Evolutionary conservation across 345 rosid species (phyloP), one percentile per base, ranked within the genome.

Genomic region (Eutrema yunnanense): DNA sequence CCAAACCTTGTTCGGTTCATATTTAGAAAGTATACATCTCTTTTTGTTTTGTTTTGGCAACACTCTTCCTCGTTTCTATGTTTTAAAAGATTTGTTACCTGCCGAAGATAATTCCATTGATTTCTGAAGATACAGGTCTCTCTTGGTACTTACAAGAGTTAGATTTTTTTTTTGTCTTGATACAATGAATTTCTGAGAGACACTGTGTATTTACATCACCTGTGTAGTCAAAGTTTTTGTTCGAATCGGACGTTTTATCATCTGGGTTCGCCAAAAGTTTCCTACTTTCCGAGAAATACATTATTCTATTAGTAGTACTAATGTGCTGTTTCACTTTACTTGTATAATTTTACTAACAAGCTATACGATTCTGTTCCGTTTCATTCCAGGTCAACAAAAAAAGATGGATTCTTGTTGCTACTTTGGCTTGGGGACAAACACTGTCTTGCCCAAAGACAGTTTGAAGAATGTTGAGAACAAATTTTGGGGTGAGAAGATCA

Each of bases 331-430:
- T 41, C 62, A 83, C 82, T 80, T 79, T 57, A 79, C 81, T 67
- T 75, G 78, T 55, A 80, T 72, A 58, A 62, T 56, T 80, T 66
- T 32, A 54, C 73, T 68, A 32, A 30, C 61, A 58, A 8, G 36
- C 68, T 73, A 41, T 62, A 32, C 19, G 36, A 14, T 70, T 55
- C 32, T 71, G 61, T 65, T 26, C 27, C 57, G 27, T 6, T 48
- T 76, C 55, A 56, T 62, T 66, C 49, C 58, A 58, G 80, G 41
- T 67, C 19, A 5, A 51, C 4, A 3, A 69, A 57, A 59, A 43
- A 56, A 49, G 22, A 92, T 92, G 98, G 90, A 87, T 82, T 92
- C 96, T 29, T 62, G 71, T 56, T 73, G 85, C 77, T 76, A 81
- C 70, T 81, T 80, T 73, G 73, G 75, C 47, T 73, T 83, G 68